Base-by-base conservation (phyloP, 2,329 filamentous ascomycete genomes). In the Sclerotinia nivalis region DNA sequence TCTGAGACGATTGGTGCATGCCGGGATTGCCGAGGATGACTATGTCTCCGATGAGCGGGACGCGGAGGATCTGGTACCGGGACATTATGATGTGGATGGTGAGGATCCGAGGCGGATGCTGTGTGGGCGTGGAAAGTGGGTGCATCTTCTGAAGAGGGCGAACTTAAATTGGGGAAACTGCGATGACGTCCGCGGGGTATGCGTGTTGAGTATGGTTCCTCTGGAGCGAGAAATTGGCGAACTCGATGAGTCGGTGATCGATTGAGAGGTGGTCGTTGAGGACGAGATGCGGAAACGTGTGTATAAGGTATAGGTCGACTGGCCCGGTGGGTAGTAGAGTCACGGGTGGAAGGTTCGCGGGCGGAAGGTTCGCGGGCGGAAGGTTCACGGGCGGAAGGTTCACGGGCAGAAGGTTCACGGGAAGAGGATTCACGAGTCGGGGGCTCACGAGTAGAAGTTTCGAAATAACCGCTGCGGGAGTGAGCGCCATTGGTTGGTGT, bases 31-130 rank as follows among this genome's bases (percentile, higher is more conserved):
- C 82, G 80, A 0, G 84, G 83, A 67, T 86, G 85, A 73, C 84
- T 86, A 74, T 86, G 84, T 43, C 84, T 79, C 28, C 85, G 82
- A 61, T 75, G 66, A n/a, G 71, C 66, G 52, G 65, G 40, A 4
- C 72, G 55, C 20, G 56, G 43, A 7, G 60, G 60, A 28, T 64
- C 60, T 15, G 45, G 45, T 4, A 20, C 45, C 1, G 60, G 22
- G 12, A 25, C 31, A 25, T 50, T n/a, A 9, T 64, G 55, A 25
- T 25, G 34, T n/a, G 34, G 12, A 40, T 40, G 60, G 13, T 49
- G 31, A 31, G 66, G 66, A 31, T 62, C 66, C 13, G n/a, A 40
- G 4, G 43, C 22, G 12, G 22, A 34, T n/a, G 43, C 43, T 18
- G 65, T 22, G 25, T 68, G 66, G 76, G 71, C 73, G 77, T 13